Base-by-base conservation (phyloP, 2,329 filamentous ascomycete species). In the Hansfordia pulvinata region DNA sequence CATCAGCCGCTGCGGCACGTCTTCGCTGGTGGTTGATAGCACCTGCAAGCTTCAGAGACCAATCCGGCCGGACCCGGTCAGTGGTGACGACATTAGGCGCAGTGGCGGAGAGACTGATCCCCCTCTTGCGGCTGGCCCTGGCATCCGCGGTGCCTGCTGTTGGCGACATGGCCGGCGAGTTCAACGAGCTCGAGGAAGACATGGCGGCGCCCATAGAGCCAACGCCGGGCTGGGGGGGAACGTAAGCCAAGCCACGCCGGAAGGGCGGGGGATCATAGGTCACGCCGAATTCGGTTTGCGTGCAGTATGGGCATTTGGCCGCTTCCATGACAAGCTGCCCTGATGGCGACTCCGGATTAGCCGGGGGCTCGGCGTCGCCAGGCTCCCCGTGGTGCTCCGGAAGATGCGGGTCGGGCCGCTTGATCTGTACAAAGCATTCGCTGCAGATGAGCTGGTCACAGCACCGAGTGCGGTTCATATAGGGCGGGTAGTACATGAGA, bases 381-480 rank as follows among this genome's bases (percentile, higher is more conserved):
- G 46, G 42, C 25, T 68, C 58, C n/a, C 62, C 65, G 31, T 67
- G 50, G 44, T 80, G 76, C 52, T 85, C 80, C 4, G 79, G 79
- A 20, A 74, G 69, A 47, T 86, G 80, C 8, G 80, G 80, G 43
- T 85, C 79, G 3, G 78, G 76, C 28, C 80, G 64, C 49, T 84
- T 86, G 44, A 98, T 98, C 51, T 98, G 90, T 4, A 98, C 90
- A 44, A 98, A 98, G 51, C 90, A 98, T 56, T 98, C 90, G 21
- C 86, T 96, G 55, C 90, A 98, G 35, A 98, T 96, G 5, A 81
- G 67, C 49, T 98, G 90, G 42, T 93, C 85, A 51, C 90, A 98
- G 49, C 90, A 98, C 38, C 90, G 68, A 1, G 90, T 98, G 37
- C 76, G 79, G 54, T 98, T 98, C 17, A 98, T 64, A 46, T 92